These are phyloP conservation scores for Austroboletus novae-zelandiae DNA, from an alignment of 1,284 basidiomycete genomes.

Conservation along the genomic window DNA sequence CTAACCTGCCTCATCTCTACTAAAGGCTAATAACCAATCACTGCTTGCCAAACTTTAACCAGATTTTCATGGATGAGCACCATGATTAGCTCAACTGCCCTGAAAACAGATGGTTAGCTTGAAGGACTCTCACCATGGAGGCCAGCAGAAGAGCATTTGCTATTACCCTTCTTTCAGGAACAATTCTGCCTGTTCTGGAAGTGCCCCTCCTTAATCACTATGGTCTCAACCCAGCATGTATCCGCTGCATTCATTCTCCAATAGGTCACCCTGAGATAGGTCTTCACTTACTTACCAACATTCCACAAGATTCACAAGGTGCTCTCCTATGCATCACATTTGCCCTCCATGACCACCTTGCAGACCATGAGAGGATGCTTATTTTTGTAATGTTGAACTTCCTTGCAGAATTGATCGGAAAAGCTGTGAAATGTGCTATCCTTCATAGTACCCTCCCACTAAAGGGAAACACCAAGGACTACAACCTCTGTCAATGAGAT, in stretches of 20 bases:
- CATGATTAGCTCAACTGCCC: background rate
- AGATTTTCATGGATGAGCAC: constrained; percentile 3
- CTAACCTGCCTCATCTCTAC: too few species aligned
- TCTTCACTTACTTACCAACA: background rate
- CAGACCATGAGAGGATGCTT: background rate
- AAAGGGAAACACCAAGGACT: background rate
- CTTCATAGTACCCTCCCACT: background rate
- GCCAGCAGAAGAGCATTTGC: background rate
- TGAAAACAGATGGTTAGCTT: background rate
- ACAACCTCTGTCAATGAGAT: background rate
- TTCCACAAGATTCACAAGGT: background rate
- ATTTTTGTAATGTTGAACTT: background rate
- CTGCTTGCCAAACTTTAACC: background rate
- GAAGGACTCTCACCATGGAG: constrained; percentile 2
- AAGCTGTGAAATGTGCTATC: background rate
- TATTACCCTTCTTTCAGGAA: background rate
- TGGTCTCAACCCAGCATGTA: background rate
- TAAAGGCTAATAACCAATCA: background rate
- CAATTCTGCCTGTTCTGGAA: background rate
- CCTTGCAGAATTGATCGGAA: background rate
- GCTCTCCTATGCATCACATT: background rate
- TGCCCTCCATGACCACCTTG: background rate
- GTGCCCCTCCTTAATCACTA: background rate
- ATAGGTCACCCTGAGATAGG: background rate
- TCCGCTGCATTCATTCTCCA: background rate